These are phyloP conservation scores for Rubia peregrina DNA, from an alignment of 305 asterid species.

Conservation along the genomic window DNA sequence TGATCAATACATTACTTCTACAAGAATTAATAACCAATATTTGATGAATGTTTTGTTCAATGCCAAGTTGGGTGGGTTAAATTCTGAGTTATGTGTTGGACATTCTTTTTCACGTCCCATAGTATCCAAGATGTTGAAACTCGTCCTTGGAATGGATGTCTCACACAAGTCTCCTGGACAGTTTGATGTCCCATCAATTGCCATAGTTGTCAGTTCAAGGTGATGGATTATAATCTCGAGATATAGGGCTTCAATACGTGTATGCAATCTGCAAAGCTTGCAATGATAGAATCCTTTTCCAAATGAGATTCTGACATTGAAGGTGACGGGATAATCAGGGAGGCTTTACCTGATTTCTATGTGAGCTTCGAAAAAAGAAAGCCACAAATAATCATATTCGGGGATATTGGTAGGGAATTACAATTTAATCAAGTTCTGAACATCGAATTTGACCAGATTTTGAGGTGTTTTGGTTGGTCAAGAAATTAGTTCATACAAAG, in stretches of 20 bases:
- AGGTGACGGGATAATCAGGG: constrained; percentile 29
- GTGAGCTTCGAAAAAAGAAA: constrained; percentile 32
- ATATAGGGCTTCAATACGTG: constrained; percentile 26
- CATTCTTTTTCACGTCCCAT: constrained; percentile 42
- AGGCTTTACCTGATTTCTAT: constrained; percentile 32
- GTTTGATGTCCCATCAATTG: constrained; percentile 83
- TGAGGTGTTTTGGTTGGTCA: constrained; percentile 58
- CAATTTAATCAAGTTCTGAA: constrained; percentile 30
- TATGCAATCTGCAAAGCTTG: constrained; percentile 26
- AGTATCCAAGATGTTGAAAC: constrained; percentile 62
- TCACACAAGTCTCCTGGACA: constrained; percentile 94
- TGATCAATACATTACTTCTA: constrained; percentile 63
- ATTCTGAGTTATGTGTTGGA: constrained; percentile 57
- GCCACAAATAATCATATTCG: constrained; percentile 8
- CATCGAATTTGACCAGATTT: constrained; percentile 93
- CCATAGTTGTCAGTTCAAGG: constrained; percentile 55
- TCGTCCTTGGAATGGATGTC: constrained; percentile 85
- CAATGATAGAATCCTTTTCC: constrained; percentile 24
- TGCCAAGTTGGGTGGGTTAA: constrained; percentile 89
- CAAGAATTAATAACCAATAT: constrained; percentile 65
- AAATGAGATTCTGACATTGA: constrained; percentile 20
- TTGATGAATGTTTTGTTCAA: constrained; percentile 68
- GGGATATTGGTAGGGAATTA: too few relatives aligned
- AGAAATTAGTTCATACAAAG: constrained; percentile 68
- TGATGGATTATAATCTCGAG: constrained; percentile 22